Evolutionary conservation across 495 filamentous ascomycete genomes (phyloP).

Genomic region (Penicillium parvum): DNA sequence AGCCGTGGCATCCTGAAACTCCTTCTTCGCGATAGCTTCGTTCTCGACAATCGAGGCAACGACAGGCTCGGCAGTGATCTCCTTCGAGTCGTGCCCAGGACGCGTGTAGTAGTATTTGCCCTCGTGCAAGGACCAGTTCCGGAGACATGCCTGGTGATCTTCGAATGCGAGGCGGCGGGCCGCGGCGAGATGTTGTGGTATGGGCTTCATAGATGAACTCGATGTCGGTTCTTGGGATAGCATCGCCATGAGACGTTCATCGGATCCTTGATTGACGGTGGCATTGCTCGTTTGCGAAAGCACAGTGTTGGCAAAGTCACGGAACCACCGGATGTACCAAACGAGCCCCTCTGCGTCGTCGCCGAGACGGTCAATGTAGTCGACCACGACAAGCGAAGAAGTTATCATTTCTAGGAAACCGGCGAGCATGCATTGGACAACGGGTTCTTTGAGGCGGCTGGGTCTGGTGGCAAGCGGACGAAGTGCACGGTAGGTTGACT

Average conservation of each 20-base stretch:
- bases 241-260: constrained; percentile 1
- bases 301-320: constrained; percentile 26
- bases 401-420: constrained; percentile 45
- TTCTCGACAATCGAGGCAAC: constrained; percentile 19
- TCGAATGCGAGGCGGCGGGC: constrained; percentile 26
- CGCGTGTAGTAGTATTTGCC: constrained; percentile 42
- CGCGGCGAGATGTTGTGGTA: constrained; percentile 23
- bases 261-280: not conserved
- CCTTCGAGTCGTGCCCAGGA: constrained; percentile 31
- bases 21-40: constrained; percentile 7
- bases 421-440: constrained; percentile 35
- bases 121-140: constrained; percentile 35
- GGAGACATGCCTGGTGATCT: constrained; percentile 36
- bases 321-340: constrained; percentile 29
- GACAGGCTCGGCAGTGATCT: constrained; percentile 26
- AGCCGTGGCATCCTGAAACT: constrained; percentile 18
- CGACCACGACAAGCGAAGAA: constrained; percentile 44
- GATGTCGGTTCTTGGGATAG: not conserved
- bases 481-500: constrained; percentile 36
- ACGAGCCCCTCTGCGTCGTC: constrained; percentile 18
- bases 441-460: constrained; percentile 35
- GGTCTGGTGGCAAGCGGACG: constrained; percentile 25
- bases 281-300: constrained; percentile 10
- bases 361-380: constrained; percentile 47
- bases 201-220: not conserved